phyloP scores from a whole-genome alignment of 2,329 filamentous ascomycete genomes.

The Xenosphaeropsis pyriputrescens region DNA sequence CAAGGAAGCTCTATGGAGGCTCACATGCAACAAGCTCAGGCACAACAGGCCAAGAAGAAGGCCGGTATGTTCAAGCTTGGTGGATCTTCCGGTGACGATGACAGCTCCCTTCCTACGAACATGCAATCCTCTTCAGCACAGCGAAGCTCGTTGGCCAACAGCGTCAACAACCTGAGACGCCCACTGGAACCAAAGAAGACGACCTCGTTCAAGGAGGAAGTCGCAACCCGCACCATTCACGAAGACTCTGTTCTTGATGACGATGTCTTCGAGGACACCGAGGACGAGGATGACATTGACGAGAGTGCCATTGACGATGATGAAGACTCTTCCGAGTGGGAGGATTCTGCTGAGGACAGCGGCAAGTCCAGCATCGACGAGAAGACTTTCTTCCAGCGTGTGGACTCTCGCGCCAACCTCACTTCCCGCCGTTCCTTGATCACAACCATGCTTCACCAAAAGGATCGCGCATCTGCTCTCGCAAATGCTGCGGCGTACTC shows the following conservation, averaged over 20 bases:
- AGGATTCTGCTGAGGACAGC: slow-evolving; percentile 63
- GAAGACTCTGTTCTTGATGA: slow-evolving; percentile 34
- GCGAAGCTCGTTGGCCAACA: slow-evolving; percentile 38
- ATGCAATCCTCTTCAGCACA: slow-evolving; percentile 25
- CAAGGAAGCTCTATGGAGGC: slow-evolving; percentile 13
- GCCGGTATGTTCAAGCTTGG: slow-evolving; percentile 57
- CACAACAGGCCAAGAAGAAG: slow-evolving; percentile 29
- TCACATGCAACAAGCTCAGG: slow-evolving; percentile 7
- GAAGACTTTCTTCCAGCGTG: slow-evolving; percentile 70
- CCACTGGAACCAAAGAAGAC: slow-evolving; percentile 48
- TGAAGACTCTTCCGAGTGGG: slow-evolving; percentile 42
- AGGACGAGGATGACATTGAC: slow-evolving; percentile 54
- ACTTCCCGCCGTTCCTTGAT: slow-evolving; percentile 79
- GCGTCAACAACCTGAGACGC: slow-evolving; percentile 34
- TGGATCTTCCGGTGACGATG: slow-evolving; percentile 70
- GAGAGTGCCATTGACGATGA: slow-evolving; percentile 72
- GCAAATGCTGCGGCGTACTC: slow-evolving; percentile 45
- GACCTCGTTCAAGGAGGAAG: slow-evolving; percentile 67
- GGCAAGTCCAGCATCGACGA: slow-evolving; percentile 73
- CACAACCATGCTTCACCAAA: slow-evolving; percentile 76
- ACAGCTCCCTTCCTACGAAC: slow-evolving; percentile 48
- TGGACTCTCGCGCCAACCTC: slow-evolving; percentile 76
- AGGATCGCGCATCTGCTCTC: slow-evolving; percentile 56
- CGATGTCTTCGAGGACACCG: slow-evolving; percentile 44
- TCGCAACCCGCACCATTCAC: slow-evolving; percentile 53